Base-by-base conservation (phyloP, 352 stramenopile genomes). In the Blastocystis hominis region DNA sequence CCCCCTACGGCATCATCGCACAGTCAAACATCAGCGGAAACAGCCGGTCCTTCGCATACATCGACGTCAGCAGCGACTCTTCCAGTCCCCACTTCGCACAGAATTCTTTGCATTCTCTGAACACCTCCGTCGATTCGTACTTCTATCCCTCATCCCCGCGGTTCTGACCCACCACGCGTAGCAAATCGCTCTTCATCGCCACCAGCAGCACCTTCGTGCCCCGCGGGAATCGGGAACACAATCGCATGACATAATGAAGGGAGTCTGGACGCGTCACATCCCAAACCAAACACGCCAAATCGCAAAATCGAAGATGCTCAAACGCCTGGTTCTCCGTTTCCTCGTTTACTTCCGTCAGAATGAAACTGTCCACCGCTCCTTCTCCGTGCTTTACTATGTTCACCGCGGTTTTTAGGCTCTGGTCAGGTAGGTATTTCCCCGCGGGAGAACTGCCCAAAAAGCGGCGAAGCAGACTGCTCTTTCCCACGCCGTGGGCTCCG, bases 21-120 rank as follows among this genome's bases (percentile, higher is more conserved):
- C 46, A 64, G 42, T 80, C 70, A 42, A 80, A 80, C 10, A 80
- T 24, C 30, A 80, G 30, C 15, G 70, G 70, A 24, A 80, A 80
- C 40, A 80, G 34, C 17, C 50, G 10, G 42, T 80, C 70, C 42
- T 80, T 40, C 30, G 70, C 46, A 34, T 36, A 24, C 13, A 30
- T n/a, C 30, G 50, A 66, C 6, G 70, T 80, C 30, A 80, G 17
- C 7, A 80, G 44, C 15, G 70, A 47, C 36, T 80, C 70, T 6
- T 80, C 70, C 10, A 80, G 30, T 15, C 70, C 70, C 2, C 13
- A 17, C n/a, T 10, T 9, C 38, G 44, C 38, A 0, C 34, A 24
- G 40, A 56, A 77, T 3, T 77, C 66, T 20, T 53, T 17, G 0
- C 53, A 30, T 17, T 38, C 24, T 34, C 46, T 64, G 20, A 34